These are phyloP conservation scores for Plantago ovata DNA, from an alignment of 257 asterid species.

Conservation along the genomic window DNA sequence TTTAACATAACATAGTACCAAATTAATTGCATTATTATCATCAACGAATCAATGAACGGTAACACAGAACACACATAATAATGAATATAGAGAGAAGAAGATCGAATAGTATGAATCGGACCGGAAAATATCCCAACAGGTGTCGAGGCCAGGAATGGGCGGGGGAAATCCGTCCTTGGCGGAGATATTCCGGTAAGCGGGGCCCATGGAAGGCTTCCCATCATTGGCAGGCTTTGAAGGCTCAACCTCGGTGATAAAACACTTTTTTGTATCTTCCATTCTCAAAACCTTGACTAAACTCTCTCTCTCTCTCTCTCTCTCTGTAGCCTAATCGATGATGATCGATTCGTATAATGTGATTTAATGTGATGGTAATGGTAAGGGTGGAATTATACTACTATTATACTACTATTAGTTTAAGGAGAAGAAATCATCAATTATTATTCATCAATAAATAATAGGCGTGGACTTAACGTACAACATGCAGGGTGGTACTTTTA, in stretches of 20 bases:
- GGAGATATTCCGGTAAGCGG: slow-evolving; percentile 67
- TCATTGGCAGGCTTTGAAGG: slow-evolving; percentile 66
- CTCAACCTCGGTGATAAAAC: slow-evolving; percentile 59
- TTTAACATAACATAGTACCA: too few species aligned
- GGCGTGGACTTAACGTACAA: background rate
- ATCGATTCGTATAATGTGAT: too few species aligned
- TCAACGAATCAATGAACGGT: too few species aligned
- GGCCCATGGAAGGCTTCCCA: slow-evolving; percentile 81
- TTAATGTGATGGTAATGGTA: too few species aligned
- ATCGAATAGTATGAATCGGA: slow-evolving; percentile 13
- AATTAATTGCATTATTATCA: too few species aligned
- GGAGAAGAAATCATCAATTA: too few species aligned
- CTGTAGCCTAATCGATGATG: too few species aligned
- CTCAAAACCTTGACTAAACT: slow-evolving; percentile 1
- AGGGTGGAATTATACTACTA: too few species aligned
- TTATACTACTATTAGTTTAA: too few species aligned
- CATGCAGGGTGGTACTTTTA: too few species aligned
- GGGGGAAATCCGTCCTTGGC: slow-evolving; percentile 84
- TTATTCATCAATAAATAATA: background rate
- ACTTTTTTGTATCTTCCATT: slow-evolving; percentile 38
- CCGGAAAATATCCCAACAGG: slow-evolving; percentile 99
- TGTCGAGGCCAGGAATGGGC: slow-evolving; percentile 61
- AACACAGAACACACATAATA: background rate
- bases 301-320: too few species aligned
- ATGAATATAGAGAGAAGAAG: background rate